phyloP scores from a whole-genome alignment of 495 filamentous ascomycete genomes.

The Talaromyces thailandensis region DNA sequence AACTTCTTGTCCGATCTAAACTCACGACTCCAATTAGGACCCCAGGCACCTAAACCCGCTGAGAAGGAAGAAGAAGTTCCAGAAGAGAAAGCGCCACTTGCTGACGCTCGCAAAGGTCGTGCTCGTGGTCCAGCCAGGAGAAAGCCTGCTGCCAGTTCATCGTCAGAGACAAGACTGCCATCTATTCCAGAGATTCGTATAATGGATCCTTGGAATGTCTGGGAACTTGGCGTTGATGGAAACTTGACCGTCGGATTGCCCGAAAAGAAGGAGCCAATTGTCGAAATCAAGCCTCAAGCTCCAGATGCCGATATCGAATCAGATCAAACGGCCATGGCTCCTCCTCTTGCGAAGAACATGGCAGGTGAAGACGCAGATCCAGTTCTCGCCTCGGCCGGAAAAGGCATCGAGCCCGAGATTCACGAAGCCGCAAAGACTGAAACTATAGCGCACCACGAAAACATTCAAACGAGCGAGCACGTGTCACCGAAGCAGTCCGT shows the following conservation, averaged over 20 bases:
- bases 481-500: slow-evolving; percentile 1
- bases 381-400: slow-evolving; percentile 4
- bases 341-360: slow-evolving; percentile 43
- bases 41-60: slow-evolving; percentile 58
- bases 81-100: slow-evolving; percentile 66
- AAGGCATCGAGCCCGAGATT: not conserved
- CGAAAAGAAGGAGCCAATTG: slow-evolving; percentile 10
- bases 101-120: slow-evolving; percentile 80
- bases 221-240: slow-evolving; percentile 40
- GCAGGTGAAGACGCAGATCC: slow-evolving; percentile 45
- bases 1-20: slow-evolving; percentile 90
- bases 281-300: slow-evolving; percentile 13
- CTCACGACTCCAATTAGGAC: slow-evolving; percentile 72
- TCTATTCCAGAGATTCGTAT: slow-evolving; percentile 37
- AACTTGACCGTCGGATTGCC: slow-evolving; percentile 27
- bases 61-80: slow-evolving; percentile 46
- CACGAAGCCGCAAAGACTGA: not conserved
- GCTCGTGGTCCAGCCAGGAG: slow-evolving; percentile 82
- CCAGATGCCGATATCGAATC: slow-evolving; percentile 20
- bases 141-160: slow-evolving; percentile 45
- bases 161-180: slow-evolving; percentile 18
- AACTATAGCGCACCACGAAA: slow-evolving; percentile 2
- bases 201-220: slow-evolving; percentile 41
- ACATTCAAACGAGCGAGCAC: slow-evolving; percentile 1
- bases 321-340: slow-evolving; percentile 16